Evolutionary conservation across 2,329 filamentous ascomycete genomes (phyloP), one percentile per base, ranked within the genome.

Genomic region (Stemphylium lycopersici): DNA sequence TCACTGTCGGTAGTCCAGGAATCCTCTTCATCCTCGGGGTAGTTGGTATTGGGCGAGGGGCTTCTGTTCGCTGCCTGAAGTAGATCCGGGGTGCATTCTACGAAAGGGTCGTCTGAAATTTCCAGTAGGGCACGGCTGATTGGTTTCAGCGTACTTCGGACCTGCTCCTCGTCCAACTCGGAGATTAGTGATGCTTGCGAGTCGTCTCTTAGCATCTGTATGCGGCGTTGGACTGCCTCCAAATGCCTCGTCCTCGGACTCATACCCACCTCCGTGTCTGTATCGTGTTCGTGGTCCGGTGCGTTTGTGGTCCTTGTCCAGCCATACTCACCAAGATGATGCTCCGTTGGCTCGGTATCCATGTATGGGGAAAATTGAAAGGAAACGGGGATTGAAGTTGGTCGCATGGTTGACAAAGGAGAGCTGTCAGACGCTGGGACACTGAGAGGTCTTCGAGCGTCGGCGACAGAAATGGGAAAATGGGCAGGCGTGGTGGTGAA

Each of bases 241-340:
- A 68, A 36, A n/a, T 61, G 61, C 37, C 53, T 51, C 7, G 63
- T 63, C 39, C 58, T 56, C n/a, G 66, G 69, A 53, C 67, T 69
- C n/a, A 56, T 40, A 31, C 53, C 49, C 20, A 39, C 34, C 38
- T 61, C 46, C 2, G 32, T 12, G 24, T 15, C 40, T 11, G 38
- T n/a, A 2, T 38, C 42, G 11, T 55, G 38, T 31, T 56, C 15
- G 43, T 50, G 34, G 31, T 48, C 51, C 33, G 43, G 31, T 55
- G 51, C 42, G 15, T 44, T 46, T 46, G 55, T 58, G 55, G 61
- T 63, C 60, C 56, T 62, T 57, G 59, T 55, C 64, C 66, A 53
- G 61, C 55, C 61, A 80, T 81, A 82, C 80, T 78, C 79, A 82
- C 80, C 80, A 68, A 55, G 71, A 76, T 81, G 79, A 82, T 82